A percentile compares a stretch with the other conserved stretches of the same genome.
These are phyloP conservation scores for Rosa rugosa DNA, from an alignment of 306 rosid species.

Conservation along the genomic window DNA sequence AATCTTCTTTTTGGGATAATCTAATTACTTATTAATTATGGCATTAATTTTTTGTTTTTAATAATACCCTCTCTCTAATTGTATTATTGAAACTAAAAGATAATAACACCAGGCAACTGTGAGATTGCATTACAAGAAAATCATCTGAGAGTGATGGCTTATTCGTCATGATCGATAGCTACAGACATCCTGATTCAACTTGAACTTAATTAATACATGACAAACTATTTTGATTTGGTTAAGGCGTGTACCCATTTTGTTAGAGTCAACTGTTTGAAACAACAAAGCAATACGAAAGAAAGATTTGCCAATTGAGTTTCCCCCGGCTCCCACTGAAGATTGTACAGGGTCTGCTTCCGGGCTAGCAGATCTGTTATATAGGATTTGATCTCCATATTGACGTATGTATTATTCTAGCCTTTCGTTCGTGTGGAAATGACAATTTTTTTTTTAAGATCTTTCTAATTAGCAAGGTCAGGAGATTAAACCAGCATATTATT, in stretches of 20 bases:
- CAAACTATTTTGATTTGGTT: neutral
- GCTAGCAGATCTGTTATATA: too few relatives aligned
- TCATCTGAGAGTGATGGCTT: neutral
- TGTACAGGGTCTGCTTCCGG: too few relatives aligned
- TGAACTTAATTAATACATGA: too few relatives aligned
- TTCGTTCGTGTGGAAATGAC: neutral
- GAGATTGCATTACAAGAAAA: neutral
- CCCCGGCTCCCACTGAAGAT: neutral
- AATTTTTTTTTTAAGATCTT: too few relatives aligned
- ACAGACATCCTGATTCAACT: neutral
- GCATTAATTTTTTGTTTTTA: neutral
- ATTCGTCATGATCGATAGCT: neutral
- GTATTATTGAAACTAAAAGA: neutral
- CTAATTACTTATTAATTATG: neutral
- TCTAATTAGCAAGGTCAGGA: too few relatives aligned
- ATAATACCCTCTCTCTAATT: neutral
- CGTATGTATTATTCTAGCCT: neutral
- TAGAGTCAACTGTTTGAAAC: neutral
- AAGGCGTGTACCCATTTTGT: neutral
- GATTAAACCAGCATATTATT: too few relatives aligned
- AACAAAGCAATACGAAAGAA: neutral
- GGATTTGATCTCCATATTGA: too few relatives aligned
- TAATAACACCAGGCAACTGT: neutral
- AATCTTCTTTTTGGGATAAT: neutral
- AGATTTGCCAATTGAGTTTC: neutral